phyloP scores from a whole-genome alignment of 306 rosid genomes.

The Cicer cuneatum region DNA sequence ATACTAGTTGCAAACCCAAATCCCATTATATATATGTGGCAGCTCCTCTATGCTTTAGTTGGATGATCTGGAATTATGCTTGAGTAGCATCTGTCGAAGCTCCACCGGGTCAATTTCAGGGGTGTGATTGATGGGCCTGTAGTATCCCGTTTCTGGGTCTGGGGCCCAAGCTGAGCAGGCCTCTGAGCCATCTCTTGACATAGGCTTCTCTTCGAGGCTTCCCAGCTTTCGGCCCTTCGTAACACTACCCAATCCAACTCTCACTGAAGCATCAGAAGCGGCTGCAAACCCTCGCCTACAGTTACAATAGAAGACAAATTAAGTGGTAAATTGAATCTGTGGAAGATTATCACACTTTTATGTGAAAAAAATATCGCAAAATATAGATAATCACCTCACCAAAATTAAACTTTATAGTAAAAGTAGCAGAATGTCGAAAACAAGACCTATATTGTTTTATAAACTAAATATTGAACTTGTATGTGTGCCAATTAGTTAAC shows the following conservation, averaged over 20 bases:
- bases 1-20: too few relatives aligned
- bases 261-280: constrained; percentile 34
- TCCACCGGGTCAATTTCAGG: constrained; percentile 58
- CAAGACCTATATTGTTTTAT: too few relatives aligned
- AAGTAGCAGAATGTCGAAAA: too few relatives aligned
- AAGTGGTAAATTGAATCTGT: not conserved
- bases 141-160: constrained; percentile 60
- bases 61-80: constrained; percentile 39
- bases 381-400: too few relatives aligned
- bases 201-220: constrained; percentile 44
- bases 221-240: constrained; percentile 39
- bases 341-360: not conserved
- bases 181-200: constrained; percentile 25
- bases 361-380: too few relatives aligned
- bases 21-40: too few relatives aligned
- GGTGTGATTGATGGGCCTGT: constrained; percentile 50
- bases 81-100: constrained; percentile 59
- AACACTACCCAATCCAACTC: constrained; percentile 39
- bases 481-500: too few relatives aligned
- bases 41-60: not conserved
- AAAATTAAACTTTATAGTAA: too few relatives aligned
- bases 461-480: too few relatives aligned
- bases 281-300: constrained; percentile 53
- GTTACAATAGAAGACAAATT: not conserved
- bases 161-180: constrained; percentile 55